Evolutionary conservation across 1,284 basidiomycete genomes (phyloP), one percentile per base, ranked within the genome.

Genomic region (Tilletia indica): DNA sequence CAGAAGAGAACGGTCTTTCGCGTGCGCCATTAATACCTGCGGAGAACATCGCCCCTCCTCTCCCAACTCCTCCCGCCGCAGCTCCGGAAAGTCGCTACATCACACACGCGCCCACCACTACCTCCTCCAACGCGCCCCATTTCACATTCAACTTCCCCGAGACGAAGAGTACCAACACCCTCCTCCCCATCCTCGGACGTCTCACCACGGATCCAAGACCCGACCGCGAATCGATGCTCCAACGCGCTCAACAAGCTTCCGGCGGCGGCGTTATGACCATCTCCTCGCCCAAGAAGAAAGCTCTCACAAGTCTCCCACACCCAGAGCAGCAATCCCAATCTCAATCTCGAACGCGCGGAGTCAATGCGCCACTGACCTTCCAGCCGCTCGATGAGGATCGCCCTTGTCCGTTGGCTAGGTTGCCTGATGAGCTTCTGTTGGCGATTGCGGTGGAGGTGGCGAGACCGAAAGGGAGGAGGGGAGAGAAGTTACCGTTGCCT

Each of bases 401-500:
- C 61, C 70, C 73, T 11, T 68, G 79, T 4, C 64, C 45, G 69
- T 73, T 73, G 5, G 72, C 72, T 4, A 74, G 69, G 11, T 67
- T 83, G 9, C 82, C 82, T 0, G 81, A 83, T 58, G 82, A 83
- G 58, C 42, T 83, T 1, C 73, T 82, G 56, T 56, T 82, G 34
- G 69, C 72, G 54, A 77, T 83, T 42, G 67, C 81, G 3, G 48
- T 68, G 31, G 73, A 77, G 69, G 67, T 81, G 47, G 76, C 75
- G 19, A 70, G 69, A 16, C 79, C 80, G 0, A 64, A 76, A 19
- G 79, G 80, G 6, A 72, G 67, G 49, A 70, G 79, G 38, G 78
- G 80, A 4, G 76, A 79, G n/a, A 77, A 73, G 48, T 36, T 64
- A 36, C 61, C 61, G 2, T 36, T 64, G 5, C 61, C 61, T 14